These are phyloP conservation scores for Russula griseocarnosa DNA, from an alignment of 768 basidiomycete species.

Conservation along the genomic window DNA sequence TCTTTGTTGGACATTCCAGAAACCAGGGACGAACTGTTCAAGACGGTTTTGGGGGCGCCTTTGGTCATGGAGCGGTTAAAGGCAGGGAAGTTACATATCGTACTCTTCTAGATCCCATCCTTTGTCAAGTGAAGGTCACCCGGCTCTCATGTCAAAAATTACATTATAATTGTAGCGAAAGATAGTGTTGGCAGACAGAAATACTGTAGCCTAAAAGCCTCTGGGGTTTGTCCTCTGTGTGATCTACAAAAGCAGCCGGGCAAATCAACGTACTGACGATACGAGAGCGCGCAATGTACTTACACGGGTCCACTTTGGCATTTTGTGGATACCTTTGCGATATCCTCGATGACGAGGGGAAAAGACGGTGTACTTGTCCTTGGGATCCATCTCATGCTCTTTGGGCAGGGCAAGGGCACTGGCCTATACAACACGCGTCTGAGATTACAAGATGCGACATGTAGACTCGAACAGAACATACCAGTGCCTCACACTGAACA, in stretches of 20 bases:
- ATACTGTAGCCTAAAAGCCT: conserved; percentile 59
- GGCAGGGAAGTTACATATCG: conserved; percentile 73
- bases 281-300: conserved; percentile 31
- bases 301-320: conserved; percentile 96
- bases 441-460: neutral
- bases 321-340: conserved; percentile 92
- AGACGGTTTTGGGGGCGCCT: conserved; percentile 60
- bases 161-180: conserved; percentile 9
- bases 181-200: neutral
- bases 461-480: conserved; percentile 39
- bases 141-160: neutral
- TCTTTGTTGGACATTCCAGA: conserved; percentile 78
- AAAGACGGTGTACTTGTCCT: conserved; percentile 95
- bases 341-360: conserved; percentile 66
- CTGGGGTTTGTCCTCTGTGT: conserved; percentile 85
- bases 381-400: conserved; percentile 87
- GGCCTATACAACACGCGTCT: conserved; percentile 36
- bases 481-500: conserved; percentile 69
- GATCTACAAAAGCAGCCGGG: conserved; percentile 45
- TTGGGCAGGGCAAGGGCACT: conserved; percentile 81
- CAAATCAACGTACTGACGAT: neutral
- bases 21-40: conserved; percentile 77
- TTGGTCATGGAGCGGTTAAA: conserved; percentile 58
- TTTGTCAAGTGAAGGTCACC: neutral
- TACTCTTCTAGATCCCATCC: conserved; percentile 55